Base-by-base conservation (phyloP, 1,284 basidiomycete genomes). In the Boletellus deceptivus region DNA sequence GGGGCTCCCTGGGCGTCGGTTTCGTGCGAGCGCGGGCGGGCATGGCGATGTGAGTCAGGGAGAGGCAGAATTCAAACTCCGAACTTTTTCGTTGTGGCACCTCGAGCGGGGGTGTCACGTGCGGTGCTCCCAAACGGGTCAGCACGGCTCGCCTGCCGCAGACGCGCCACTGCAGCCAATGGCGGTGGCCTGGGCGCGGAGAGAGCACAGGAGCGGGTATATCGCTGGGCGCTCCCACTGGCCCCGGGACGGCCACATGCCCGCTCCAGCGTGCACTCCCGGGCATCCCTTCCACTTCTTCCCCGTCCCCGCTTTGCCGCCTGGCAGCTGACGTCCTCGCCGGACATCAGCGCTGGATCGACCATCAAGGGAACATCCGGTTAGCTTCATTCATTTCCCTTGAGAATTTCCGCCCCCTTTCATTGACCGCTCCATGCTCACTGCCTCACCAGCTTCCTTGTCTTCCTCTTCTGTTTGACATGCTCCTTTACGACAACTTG, bases 11-110 rank as follows among this genome's bases (percentile, higher is more conserved):
- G 41, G 55, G 39, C 35, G 59, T 17, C 17, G 64, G 57, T 55
- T 70, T 70, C 35, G 70, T 69, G 44, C 71, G 72, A 22, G 77
- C 65, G 55, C 78, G 78, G 52, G 73, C 74, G 50, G 74, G 75
- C 78, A 80, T 79, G 54, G 57, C 58, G 56, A 64, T 50, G 53
- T 49, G 46, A 56, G 60, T 59, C 54, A 59, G 49, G 52, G 49
- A 68, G 54, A 70, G 55, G 52, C 54, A 29, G 20, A 55, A 48
- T 67, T 67, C 7, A 65, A 69, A 67, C 65, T 70, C 65, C 65
- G 65, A 50, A 31, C 10, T n/a, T 54, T 33, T 50, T 48, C 47
- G 46, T 53, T 55, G 69, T 70, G 68, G 67, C 66, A 41, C 49
- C 3, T 11, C 29, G 29, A 13, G 29, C 11, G 29, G 29, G 10